Conservation (phyloP, 371 early-diverging fungal species). For the Rhizopus stolonifer region DNA sequence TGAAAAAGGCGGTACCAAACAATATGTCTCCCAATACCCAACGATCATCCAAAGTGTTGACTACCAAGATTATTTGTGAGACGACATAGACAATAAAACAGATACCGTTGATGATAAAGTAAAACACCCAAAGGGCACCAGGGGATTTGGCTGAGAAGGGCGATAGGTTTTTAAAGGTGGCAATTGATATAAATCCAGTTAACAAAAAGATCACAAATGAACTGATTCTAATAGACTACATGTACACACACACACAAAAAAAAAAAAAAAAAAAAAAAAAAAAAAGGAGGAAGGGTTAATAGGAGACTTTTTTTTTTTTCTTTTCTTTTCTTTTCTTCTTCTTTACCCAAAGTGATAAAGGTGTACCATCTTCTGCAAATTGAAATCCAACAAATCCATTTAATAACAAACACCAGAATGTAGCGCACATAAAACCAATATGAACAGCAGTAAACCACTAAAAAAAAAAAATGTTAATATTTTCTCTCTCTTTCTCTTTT, state of each 20-base stretch:
- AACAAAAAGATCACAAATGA: conserved; percentile 61
- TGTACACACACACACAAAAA: not conserved
- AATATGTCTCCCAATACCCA: conserved; percentile 82
- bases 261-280: not conserved
- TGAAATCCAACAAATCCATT: conserved; percentile 90
- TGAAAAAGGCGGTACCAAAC: conserved; percentile 72
- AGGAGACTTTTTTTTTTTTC: too few species aligned
- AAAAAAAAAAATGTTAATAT: not conserved
- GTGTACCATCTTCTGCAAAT: conserved; percentile 87
- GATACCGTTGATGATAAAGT: conserved; percentile 67
- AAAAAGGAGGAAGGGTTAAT: too few species aligned
- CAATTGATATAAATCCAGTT: conserved; percentile 67
- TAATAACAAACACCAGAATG: conserved; percentile 75
- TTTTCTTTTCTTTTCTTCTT: conserved; percentile 10
- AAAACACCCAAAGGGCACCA: conserved; percentile 66
- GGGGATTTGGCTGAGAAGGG: conserved; percentile 56
- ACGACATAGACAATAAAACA: conserved; percentile 72
- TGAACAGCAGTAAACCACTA: conserved; percentile 76
- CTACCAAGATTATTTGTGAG: conserved; percentile 76
- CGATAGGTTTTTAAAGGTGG: conserved; percentile 63
- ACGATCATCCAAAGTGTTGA: conserved; percentile 80
- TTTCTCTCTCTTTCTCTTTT: conserved; percentile 18
- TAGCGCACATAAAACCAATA: conserved; percentile 62
- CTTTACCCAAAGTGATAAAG: conserved; percentile 56
- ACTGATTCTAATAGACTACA: conserved; percentile 75